Base-by-base conservation (phyloP, 108 stramenopile species). In the Aurantiochytrium sp. region DNA sequence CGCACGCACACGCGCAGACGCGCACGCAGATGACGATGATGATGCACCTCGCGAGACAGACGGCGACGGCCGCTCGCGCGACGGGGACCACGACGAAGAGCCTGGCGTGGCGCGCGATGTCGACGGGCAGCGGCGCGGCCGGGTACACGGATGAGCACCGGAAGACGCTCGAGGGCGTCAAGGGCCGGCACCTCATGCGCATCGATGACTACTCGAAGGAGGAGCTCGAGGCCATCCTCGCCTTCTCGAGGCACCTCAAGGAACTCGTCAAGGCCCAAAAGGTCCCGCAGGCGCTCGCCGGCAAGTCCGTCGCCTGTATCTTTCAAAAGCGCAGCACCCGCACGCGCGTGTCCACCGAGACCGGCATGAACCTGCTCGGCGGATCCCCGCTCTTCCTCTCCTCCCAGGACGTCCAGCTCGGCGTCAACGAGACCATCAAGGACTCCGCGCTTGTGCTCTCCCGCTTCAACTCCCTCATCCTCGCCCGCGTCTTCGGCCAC, bases 261-360 rank as follows among this genome's bases (percentile, higher is more conserved):
- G 73, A n/a, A 17, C 73, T 81, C 42, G 21, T n/a, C 73, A 81
- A 81, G 73, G 45, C 73, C 73, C 19, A 48, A 48, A 41, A 81
- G 73, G 42, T 81, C 15, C 73, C 73, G 6, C 24, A 81, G 45
- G 73, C 96, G 24, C 94, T 97, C 88, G 89, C 89, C 4, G 97
- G 97, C 37, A 87, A 96, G 73, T 94, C 95, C 52, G 88, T 98
- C 24, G 90, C 94, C 45, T 97, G 97, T 96, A 97, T 98, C 85
- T 98, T 98, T 88, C 96, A 98, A 90, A 98, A 98, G 89, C 93
- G 97, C 53, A 96, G 95, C 17, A 97, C 97, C 8, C 95, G 98
- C 69, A 98, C 98, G 3, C 95, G 98, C 31, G 98, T 98, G 5
- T 96, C 95, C 53, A 96, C 96, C 10, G 98, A 98, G 92, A 97